Evolutionary conservation across 192 early-diverging fungal genomes (phyloP).

Genomic region (Coemansia biformis): DNA sequence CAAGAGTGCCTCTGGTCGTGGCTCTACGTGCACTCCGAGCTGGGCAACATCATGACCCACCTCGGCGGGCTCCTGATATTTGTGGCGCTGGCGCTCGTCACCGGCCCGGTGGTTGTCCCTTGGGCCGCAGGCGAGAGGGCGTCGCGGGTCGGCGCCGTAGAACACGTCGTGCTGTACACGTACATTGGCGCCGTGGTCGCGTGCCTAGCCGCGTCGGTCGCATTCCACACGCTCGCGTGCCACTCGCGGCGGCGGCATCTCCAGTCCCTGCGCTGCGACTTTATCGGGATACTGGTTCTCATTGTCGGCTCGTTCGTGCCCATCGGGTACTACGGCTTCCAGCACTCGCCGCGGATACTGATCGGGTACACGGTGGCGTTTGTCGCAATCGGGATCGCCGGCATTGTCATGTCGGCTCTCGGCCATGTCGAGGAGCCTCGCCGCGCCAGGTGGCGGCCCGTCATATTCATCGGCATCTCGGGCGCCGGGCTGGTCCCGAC

Average conservation of each 20-base stretch:
- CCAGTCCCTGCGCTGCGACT: conserved; percentile 68
- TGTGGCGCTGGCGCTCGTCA: conserved; percentile 48
- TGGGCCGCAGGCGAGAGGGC: conserved; percentile 1
- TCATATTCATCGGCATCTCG: conserved; percentile 74
- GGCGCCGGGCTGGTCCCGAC: conserved; percentile 72
- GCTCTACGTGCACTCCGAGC: conserved; percentile 86
- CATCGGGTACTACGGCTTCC: conserved; percentile 51
- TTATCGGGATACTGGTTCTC: conserved; percentile 81
- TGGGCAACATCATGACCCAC: conserved; percentile 87
- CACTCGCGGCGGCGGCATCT: conserved; percentile 60
- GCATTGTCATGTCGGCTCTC: conserved; percentile 57
- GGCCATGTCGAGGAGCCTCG: conserved; percentile 65
- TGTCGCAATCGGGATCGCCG: conserved; percentile 57
- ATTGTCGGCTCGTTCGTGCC: conserved; percentile 60
- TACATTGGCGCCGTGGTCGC: conserved; percentile 73
- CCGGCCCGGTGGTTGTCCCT: conserved; percentile 39
- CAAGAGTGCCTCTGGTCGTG: conserved; percentile 66
- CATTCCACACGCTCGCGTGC: conserved; percentile 77
- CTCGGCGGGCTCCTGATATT: conserved; percentile 62
- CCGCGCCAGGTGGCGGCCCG: conserved; percentile 69
- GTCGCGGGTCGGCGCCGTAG: conserved; percentile 38
- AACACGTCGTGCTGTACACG: conserved; percentile 64
- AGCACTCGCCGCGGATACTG: conserved; percentile 51
- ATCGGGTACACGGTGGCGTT: conserved; percentile 62
- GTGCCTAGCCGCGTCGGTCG: conserved; percentile 72